Evolutionary conservation across 2,329 filamentous ascomycete species (phyloP).

Genomic region (Amesomyces nigricolor): DNA sequence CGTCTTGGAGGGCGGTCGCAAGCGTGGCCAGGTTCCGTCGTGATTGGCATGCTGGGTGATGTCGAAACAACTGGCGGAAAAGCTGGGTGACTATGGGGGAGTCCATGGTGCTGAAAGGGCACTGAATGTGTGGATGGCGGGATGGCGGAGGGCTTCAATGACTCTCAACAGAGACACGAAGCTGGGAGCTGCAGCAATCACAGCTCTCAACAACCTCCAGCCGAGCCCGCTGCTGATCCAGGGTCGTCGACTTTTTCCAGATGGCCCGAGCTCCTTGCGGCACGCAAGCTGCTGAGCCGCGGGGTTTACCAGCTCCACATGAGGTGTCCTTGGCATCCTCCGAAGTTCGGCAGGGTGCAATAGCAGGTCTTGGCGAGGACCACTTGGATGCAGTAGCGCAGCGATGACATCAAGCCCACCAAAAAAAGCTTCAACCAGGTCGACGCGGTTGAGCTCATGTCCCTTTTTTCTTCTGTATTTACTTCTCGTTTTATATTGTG

Average conservation of each 20-base stretch:
- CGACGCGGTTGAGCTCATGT: neutral
- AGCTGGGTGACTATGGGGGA: slow-evolving; percentile 70
- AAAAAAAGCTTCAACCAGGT: neutral
- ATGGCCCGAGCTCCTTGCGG: slow-evolving; percentile 26
- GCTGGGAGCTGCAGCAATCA: slow-evolving; percentile 16
- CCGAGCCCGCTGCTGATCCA: neutral
- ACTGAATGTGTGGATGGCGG: neutral
- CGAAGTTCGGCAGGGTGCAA: neutral
- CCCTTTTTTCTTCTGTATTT: neutral
- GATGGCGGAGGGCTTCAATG: neutral
- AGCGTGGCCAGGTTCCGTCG: slow-evolving; percentile 39
- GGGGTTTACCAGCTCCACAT: slow-evolving; percentile 4
- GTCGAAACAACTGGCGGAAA: slow-evolving; percentile 79
- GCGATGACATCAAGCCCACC: neutral
- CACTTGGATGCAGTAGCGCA: neutral
- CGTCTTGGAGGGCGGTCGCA: slow-evolving; percentile 36
- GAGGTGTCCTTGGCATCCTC: neutral
- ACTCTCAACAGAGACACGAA: neutral
- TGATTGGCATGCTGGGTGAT: slow-evolving; percentile 61
- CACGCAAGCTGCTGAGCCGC: neutral
- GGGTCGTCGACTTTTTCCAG: slow-evolving; percentile 8
- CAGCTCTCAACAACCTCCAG: neutral
- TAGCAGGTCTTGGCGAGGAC: neutral
- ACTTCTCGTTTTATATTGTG: neutral
- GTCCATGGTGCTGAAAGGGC: slow-evolving; percentile 57